Conservation (phyloP, 768 basidiomycete species). For the Hygrophoropsis aurantiaca region DNA sequence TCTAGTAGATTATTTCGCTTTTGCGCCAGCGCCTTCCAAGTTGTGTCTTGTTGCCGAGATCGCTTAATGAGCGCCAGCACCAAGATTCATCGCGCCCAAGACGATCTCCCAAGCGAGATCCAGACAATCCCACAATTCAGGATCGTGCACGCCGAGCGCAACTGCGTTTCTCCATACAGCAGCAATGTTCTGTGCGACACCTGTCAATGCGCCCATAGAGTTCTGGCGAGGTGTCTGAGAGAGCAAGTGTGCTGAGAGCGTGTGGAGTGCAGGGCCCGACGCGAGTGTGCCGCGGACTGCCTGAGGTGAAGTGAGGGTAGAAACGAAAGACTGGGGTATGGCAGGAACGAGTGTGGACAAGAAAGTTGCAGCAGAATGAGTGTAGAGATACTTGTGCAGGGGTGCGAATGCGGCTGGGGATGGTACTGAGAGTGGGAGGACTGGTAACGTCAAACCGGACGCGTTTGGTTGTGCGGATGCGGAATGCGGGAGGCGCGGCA, state of each 20-base stretch:
- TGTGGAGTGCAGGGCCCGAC: slow-evolving; percentile 53
- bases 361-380: slow-evolving; percentile 50
- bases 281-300: slow-evolving; percentile 41
- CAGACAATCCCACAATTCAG: slow-evolving; percentile 63
- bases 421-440: slow-evolving; percentile 63
- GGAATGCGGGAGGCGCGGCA: slow-evolving; percentile 53
- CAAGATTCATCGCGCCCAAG: slow-evolving; percentile 56
- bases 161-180: slow-evolving; percentile 75
- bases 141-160: slow-evolving; percentile 67
- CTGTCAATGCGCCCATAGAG: slow-evolving; percentile 46
- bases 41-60: slow-evolving; percentile 3
- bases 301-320: slow-evolving; percentile 28
- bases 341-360: slow-evolving; percentile 47
- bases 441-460: slow-evolving; percentile 48
- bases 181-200: slow-evolving; percentile 48
- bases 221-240: slow-evolving; percentile 43
- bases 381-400: slow-evolving; percentile 68
- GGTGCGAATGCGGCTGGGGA: slow-evolving; percentile 59
- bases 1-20: too few species aligned
- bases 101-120: slow-evolving; percentile 69
- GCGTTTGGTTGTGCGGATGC: slow-evolving; percentile 28
- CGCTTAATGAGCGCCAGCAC: slow-evolving; percentile 37
- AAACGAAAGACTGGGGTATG: slow-evolving; percentile 26
- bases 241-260: slow-evolving; percentile 53
- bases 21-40: slow-evolving; percentile 15